These are phyloP conservation scores for Candida patagonica DNA, from an alignment of 805 yeast species.

Conservation along the genomic window DNA sequence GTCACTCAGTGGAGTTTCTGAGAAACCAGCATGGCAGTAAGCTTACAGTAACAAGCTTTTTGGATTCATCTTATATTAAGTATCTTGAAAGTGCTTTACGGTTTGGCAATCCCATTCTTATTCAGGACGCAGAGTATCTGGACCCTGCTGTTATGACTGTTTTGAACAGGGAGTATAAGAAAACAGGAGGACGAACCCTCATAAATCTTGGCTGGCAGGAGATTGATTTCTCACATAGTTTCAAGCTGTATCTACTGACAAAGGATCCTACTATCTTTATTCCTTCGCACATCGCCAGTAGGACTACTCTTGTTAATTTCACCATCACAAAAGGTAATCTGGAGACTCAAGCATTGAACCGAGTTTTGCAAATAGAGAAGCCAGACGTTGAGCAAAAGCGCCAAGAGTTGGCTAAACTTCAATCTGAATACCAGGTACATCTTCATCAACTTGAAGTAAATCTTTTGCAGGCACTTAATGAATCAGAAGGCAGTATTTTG, in stretches of 20 bases:
- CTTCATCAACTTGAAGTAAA: conserved; percentile 49
- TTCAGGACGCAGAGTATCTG: conserved; percentile 71
- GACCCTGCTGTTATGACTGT: conserved; percentile 67
- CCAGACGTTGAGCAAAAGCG: conserved; percentile 64
- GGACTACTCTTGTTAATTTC: conserved; percentile 61
- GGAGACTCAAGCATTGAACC: conserved; percentile 51
- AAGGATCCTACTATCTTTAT: conserved; percentile 42
- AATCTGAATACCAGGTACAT: conserved; percentile 48
- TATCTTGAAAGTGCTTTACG: conserved; percentile 71
- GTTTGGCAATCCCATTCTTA: conserved; percentile 68
- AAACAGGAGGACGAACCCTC: conserved; percentile 61
- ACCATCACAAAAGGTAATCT: conserved; percentile 61
- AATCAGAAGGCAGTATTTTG: conserved; percentile 50
- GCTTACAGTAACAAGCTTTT: conserved; percentile 55
- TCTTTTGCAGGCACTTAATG: conserved; percentile 48
- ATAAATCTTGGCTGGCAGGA: conserved; percentile 52
- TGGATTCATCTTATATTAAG: conserved; percentile 55
- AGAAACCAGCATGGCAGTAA: conserved; percentile 19
- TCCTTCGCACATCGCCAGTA: conserved; percentile 48
- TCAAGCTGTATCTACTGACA: conserved; percentile 52
- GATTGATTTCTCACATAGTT: conserved; percentile 58
- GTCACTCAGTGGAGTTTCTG: conserved; percentile 36
- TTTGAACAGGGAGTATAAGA: conserved; percentile 48
- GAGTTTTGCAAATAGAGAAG: conserved; percentile 41
- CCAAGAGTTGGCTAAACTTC: conserved; percentile 41